These are phyloP conservation scores for Aspergillus sclerotiicarbonarius DNA, from an alignment of 495 filamentous ascomycete genomes.

Conservation along the genomic window DNA sequence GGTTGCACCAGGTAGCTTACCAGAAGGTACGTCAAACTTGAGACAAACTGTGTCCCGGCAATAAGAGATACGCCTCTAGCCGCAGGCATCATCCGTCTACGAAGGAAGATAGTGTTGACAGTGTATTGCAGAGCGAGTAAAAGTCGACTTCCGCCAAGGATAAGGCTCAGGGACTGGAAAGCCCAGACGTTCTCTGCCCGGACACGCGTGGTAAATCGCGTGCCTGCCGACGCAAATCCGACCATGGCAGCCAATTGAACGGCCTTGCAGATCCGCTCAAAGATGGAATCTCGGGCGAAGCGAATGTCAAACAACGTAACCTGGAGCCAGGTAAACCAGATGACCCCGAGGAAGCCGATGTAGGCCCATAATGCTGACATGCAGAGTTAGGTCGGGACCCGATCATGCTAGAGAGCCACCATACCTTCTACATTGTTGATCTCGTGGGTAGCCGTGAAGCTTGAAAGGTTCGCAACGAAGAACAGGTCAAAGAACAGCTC, in stretches of 20 bases:
- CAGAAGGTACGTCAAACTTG: conserved; percentile 49
- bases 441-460: conserved; percentile 57
- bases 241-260: conserved; percentile 63
- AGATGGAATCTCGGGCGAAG: conserved; percentile 65
- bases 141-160: conserved; percentile 59
- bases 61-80: conserved; percentile 37
- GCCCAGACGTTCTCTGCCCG: conserved; percentile 42
- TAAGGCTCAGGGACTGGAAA: conserved; percentile 49
- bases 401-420: not conserved
- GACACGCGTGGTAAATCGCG: conserved; percentile 50
- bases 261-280: conserved; percentile 62
- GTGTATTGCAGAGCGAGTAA: conserved; percentile 58
- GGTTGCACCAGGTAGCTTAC: conserved; percentile 28
- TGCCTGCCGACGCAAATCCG: conserved; percentile 61
- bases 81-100: conserved; percentile 33
- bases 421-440: conserved; percentile 48
- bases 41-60: conserved; percentile 41
- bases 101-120: conserved; percentile 45
- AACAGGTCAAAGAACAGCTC: conserved; percentile 71
- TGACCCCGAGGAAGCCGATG: conserved; percentile 62
- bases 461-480: conserved; percentile 67
- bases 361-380: conserved; percentile 46
- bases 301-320: conserved; percentile 67
- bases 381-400: conserved; percentile 4
- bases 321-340: conserved; percentile 75